Percentiles rank a stretch among this genome's conserved stretches.
These are phyloP conservation scores for Acanthamoeba triangularis DNA, from an alignment of 208 protist species.

Conservation along the genomic window DNA sequence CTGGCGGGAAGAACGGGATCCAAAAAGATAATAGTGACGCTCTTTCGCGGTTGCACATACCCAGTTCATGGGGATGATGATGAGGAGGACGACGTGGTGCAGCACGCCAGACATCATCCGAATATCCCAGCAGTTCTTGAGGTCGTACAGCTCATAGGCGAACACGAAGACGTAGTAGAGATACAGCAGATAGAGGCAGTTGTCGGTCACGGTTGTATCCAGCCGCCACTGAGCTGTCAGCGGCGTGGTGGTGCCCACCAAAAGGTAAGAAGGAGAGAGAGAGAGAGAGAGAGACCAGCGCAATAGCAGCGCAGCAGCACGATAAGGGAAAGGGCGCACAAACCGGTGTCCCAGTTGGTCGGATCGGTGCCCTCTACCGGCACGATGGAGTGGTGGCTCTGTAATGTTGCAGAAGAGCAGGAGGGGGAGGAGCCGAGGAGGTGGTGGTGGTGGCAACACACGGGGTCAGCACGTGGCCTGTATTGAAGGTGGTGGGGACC, in stretches of 20 bases:
- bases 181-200: background rate
- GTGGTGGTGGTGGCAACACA: no score
- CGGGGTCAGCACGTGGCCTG: no score
- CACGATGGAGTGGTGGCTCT: background rate
- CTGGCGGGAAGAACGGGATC: background rate
- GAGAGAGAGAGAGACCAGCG: background rate
- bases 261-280: background rate
- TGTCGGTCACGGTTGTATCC: background rate
- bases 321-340: background rate
- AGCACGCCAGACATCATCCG: slow-evolving; percentile 45
- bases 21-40: background rate
- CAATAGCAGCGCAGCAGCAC: background rate
- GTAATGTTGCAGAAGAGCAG: background rate
- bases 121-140: slow-evolving; percentile 60
- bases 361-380: slow-evolving; percentile 16
- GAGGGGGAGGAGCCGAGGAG: no score
- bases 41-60: background rate
- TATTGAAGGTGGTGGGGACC: no score
- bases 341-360: background rate
- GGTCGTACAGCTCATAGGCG: slow-evolving; percentile 46
- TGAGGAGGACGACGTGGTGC: slow-evolving; percentile 26
- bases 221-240: slow-evolving; percentile 2
- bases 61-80: slow-evolving; percentile 51
- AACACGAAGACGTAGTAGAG: slow-evolving; percentile 21
- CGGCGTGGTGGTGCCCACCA: background rate